Evolutionary conservation across 495 filamentous ascomycete species (phyloP).

Genomic region (Penicillium canariense): DNA sequence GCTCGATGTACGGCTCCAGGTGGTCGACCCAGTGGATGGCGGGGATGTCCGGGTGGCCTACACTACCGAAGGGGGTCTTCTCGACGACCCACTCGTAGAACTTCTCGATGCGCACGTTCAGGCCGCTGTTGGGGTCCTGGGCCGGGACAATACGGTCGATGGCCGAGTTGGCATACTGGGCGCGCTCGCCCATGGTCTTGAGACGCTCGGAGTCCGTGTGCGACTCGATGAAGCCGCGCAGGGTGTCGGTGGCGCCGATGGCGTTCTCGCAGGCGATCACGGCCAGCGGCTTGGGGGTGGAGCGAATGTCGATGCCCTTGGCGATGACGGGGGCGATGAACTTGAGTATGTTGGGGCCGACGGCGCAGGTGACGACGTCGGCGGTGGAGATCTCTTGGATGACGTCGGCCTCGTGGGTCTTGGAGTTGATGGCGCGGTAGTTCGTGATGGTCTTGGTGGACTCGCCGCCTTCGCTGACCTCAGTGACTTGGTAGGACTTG

Average conservation of each 20-base stretch:
- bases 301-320: constrained; percentile 79
- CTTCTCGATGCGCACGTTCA: constrained; percentile 93
- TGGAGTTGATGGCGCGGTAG: constrained; percentile 94
- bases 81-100: constrained; percentile 99
- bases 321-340: constrained; percentile 93
- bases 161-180: constrained; percentile 90
- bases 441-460: constrained; percentile 80
- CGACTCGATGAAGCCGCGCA: constrained; percentile 77
- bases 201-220: constrained; percentile 61
- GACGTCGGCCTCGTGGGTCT: constrained; percentile 73
- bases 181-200: constrained; percentile 58
- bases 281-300: constrained; percentile 67
- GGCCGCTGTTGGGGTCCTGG: constrained; percentile 71
- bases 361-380: constrained; percentile 90
- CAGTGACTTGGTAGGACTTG: constrained; percentile 82
- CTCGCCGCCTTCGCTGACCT: constrained; percentile 85
- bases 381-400: constrained; percentile 82
- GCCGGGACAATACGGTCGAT: constrained; percentile 96
- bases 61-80: constrained; percentile 67
- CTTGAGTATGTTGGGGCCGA: constrained; percentile 92
- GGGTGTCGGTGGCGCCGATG: constrained; percentile 84
- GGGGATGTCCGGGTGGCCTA: constrained; percentile 67
- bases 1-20: constrained; percentile 93
- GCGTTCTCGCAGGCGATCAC: constrained; percentile 98
- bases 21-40: constrained; percentile 91